Base-by-base conservation (phyloP, 345 rosid genomes). In the Nephelium lappaceum region DNA sequence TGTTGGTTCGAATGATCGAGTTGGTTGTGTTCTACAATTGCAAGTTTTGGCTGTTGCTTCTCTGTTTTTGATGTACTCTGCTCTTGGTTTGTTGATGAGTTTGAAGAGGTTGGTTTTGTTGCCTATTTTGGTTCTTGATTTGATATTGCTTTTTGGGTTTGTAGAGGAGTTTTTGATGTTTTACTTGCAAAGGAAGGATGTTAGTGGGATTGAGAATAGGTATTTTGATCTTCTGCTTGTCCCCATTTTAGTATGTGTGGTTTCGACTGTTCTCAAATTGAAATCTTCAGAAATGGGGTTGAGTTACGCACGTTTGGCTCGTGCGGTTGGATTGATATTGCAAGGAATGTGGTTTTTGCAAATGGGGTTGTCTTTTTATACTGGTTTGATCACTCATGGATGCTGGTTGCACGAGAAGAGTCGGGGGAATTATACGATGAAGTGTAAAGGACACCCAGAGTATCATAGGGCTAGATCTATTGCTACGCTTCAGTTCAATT, bases 321-420 rank as follows among this genome's bases (percentile, higher is more conserved):
- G 97, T 21, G 97, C 93, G 74, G 47, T 92, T 47, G 98, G 95
- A 27, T 65, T 93, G 86, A 79, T 92, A 77, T 82, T 93, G 85
- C 98, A 93, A 77, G 98, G 98, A 24, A 87, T 84, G 3, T 95
- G 99, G 99, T 91, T 93, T 83, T 60, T 93, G 79, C 99, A 95
- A 69, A 93, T 95, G 99, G 90, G 96, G 42, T 16, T 92, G 65
- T 91, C 98, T 11, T 92, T 95, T 80, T 95, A 81, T 86, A 83
- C 95, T 10, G 71, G 69, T 70, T 83, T 89, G 88, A 84, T 92
- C 19, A 86, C 89, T 77, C 87, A 90, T 27, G 97, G 96, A 23
- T 95, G 98, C 82, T 58, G 85, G 6, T 82, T 92, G 72, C 91
- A 85, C 42, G 91, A 84, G 72, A 91, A 87, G 81, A 91, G 95